Conservation (phyloP, 192 early-diverging fungal genomes). For the Mortierella hygrophila region DNA sequence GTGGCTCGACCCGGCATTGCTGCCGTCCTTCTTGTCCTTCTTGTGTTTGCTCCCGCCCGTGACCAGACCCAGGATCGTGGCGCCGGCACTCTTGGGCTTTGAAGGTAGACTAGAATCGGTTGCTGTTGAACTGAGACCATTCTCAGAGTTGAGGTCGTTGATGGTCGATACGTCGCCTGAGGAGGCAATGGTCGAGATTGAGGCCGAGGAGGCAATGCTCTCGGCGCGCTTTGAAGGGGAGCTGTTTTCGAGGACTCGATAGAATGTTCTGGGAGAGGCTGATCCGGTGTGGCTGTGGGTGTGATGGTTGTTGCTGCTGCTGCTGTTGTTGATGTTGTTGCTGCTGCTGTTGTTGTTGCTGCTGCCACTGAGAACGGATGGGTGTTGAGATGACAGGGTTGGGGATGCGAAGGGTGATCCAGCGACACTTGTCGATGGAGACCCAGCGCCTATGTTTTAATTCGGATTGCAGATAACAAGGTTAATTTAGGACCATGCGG, state of each 20-base stretch:
- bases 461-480: not conserved
- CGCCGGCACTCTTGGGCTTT: not conserved
- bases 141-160: conserved; percentile 31
- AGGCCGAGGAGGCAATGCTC: conserved; percentile 40
- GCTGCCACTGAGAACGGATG: not conserved
- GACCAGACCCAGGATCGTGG: conserved; percentile 27
- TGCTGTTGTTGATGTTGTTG: not conserved
- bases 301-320: not conserved
- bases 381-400: conserved; percentile 15
- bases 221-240: conserved; percentile 20
- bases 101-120: not conserved
- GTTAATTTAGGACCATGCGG: not conserved
- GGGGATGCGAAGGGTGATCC: conserved; percentile 46
- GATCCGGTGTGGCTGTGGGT: conserved; percentile 1
- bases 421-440: conserved; percentile 27
- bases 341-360: not conserved
- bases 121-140: conserved; percentile 4
- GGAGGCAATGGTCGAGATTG: conserved; percentile 39
- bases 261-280: conserved; percentile 33
- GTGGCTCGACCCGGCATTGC: conserved; percentile 20
- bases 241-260: conserved; percentile 14
- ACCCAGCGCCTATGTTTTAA: conserved; percentile 12
- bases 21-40: conserved; percentile 41
- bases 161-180: conserved; percentile 31
- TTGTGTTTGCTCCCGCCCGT: conserved; percentile 20